These are phyloP conservation scores for Cardiospermum halicacabum DNA, from an alignment of 345 rosid genomes.

Conservation along the genomic window DNA sequence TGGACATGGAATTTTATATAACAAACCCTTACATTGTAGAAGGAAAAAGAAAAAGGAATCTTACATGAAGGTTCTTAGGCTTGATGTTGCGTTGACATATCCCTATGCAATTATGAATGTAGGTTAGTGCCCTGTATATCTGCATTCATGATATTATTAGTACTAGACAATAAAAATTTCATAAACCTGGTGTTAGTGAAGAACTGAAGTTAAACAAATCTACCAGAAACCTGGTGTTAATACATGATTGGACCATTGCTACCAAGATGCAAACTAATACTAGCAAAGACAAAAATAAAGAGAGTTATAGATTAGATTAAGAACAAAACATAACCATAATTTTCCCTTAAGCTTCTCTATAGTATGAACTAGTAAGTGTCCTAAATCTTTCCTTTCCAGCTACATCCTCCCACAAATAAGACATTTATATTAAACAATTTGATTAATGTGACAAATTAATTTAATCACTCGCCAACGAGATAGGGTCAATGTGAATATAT, in stretches of 20 bases:
- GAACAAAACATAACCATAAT: slow-evolving; percentile 62
- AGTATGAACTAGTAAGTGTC: slow-evolving; percentile 87
- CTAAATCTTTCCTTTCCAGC: slow-evolving; percentile 99
- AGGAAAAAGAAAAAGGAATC: too few relatives aligned
- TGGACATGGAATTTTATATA: too few relatives aligned
- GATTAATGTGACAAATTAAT: not conserved
- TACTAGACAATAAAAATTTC: too few relatives aligned
- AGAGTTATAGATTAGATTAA: not conserved
- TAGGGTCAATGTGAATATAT: not conserved
- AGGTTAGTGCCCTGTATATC: too few relatives aligned
- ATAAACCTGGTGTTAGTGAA: too few relatives aligned
- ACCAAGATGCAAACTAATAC: not conserved
- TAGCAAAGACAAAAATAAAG: not conserved
- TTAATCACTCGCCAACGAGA: not conserved
- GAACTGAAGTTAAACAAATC: too few relatives aligned
- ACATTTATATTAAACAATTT: slow-evolving; percentile 5
- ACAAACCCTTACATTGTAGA: too few relatives aligned
- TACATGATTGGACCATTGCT: not conserved
- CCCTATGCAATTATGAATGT: too few relatives aligned
- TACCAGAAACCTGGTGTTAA: too few relatives aligned
- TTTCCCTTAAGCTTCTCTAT: slow-evolving; percentile 95
- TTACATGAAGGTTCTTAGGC: too few relatives aligned
- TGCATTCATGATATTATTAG: too few relatives aligned
- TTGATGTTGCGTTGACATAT: too few relatives aligned
- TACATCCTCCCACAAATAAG: slow-evolving; percentile 28